Evolutionary conservation across 2,329 filamentous ascomycete genomes (phyloP), one percentile per base, ranked within the genome.

Genomic region (Botryotinia convoluta): DNA sequence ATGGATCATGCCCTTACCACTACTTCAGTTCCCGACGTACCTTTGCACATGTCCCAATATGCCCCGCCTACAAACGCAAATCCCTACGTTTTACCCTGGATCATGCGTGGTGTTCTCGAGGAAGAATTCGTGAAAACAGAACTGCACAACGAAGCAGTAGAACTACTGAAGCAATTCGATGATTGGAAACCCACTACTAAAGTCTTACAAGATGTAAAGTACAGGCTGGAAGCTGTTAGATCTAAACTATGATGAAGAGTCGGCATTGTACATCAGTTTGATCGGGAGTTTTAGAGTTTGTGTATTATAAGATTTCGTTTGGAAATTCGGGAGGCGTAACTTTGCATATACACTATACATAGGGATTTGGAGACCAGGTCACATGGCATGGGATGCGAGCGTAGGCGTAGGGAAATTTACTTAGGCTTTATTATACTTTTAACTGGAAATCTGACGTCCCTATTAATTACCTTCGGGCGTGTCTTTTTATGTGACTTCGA

Each of bases 191-290:
- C 96, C 0, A 87, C 86, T 0, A 97, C 91, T 12, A 99, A 98
- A 84, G 93, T 93, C 61, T 84, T 99, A 73, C 97, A 96, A 83
- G 96, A 99, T 82, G 95, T 99, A 64, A 97, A 97, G 82, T 98
- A 97, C 82, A 87, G 96, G 75, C 85, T 99, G 32, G 96, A 98
- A 83, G 95, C 92, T 4, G 93, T 99, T 62, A 88, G 93, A 79
- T 97, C 94, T 65, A 97, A 94, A 83, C 84, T 98, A 76, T 81
- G 73, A 78, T 18, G 32, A 72, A 42, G 67, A 29, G 10, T 29
- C 12, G 48, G 62, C 62, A 26, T 69, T 60, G 35, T 45, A 54
- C 42, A 60, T 35, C 37, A 29, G 10, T 59, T 69, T 42, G 54
- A 22, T 29, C 22, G 20, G 39, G 62, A 51, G 62, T 72, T 72